phyloP scores from a whole-genome alignment of 352 stramenopile genomes.

The Globisporangium paroecandrum region DNA sequence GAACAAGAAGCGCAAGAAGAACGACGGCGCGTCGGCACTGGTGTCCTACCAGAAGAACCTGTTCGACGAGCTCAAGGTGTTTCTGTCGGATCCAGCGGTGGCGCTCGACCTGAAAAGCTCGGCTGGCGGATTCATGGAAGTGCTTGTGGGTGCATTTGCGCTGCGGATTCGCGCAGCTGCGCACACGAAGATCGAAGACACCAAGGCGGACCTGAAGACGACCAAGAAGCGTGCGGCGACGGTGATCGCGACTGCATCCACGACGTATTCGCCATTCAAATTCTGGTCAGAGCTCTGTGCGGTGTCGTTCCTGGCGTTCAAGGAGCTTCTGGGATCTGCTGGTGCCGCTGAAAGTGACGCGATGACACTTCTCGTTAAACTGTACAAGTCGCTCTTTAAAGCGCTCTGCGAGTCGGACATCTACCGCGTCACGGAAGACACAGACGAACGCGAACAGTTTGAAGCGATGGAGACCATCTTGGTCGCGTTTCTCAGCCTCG shows the following conservation, averaged over 20 bases:
- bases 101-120: constrained; percentile 38
- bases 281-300: constrained; percentile 85
- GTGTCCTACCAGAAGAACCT: constrained; percentile 79
- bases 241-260: constrained; percentile 72
- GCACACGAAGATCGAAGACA: constrained; percentile 66
- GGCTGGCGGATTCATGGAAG: constrained; percentile 51
- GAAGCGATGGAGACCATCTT: constrained; percentile 75
- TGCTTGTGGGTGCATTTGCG: constrained; percentile 59
- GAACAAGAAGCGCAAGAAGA: constrained; percentile 45
- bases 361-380: constrained; percentile 35
- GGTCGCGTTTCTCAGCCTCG: constrained; percentile 38
- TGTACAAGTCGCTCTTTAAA: constrained; percentile 65
- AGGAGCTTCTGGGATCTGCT: constrained; percentile 12
- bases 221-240: constrained; percentile 73
- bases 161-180: constrained; percentile 60
- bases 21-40: constrained; percentile 27
- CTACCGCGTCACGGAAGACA: constrained; percentile 86
- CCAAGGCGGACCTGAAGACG: constrained; percentile 63
- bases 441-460: constrained; percentile 75
- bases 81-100: constrained; percentile 43
- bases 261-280: constrained; percentile 79
- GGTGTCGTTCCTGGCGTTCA: constrained; percentile 44
- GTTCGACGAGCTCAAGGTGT: constrained; percentile 64
- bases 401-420: constrained; percentile 66
- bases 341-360: background rate